These are phyloP conservation scores for Eragrostis curvula DNA, from an alignment of 176 grass and related monocot genomes.

Conservation along the genomic window DNA sequence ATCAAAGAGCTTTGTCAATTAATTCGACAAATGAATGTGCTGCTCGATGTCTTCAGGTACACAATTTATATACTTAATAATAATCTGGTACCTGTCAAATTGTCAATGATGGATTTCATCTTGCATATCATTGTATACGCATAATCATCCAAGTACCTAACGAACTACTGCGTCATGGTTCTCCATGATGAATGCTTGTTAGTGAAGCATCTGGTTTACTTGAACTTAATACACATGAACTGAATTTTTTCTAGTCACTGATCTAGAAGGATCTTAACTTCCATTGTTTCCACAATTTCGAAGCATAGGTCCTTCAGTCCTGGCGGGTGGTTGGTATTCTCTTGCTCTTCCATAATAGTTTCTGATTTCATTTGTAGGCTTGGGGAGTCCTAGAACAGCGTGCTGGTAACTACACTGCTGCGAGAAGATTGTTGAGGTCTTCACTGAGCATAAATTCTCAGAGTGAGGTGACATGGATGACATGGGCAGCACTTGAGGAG, in stretches of 20 bases:
- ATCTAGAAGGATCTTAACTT: conserved; percentile 16
- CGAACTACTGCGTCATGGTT: background rate
- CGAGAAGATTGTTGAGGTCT: conserved; percentile 86
- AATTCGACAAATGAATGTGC: conserved; percentile 91
- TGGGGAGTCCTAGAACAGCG: conserved; percentile 97
- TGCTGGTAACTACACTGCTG: conserved; percentile 76
- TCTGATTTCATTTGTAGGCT: conserved; percentile 55
- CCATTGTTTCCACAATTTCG: background rate
- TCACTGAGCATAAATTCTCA: conserved; percentile 95
- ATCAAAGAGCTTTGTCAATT: conserved; percentile 85
- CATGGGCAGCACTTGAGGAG: conserved; percentile 86
- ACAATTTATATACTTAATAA: conserved; percentile 29
- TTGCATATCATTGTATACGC: background rate
- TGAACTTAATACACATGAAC: background rate
- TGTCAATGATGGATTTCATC: conserved; percentile 3
- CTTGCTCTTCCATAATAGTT: conserved; percentile 5
- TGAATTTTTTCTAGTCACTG: background rate
- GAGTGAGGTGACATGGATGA: conserved; percentile 98
- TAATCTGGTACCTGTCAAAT: background rate
- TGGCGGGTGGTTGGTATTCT: background rate
- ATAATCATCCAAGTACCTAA: conserved; percentile 3
- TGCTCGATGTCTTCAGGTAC: conserved; percentile 94
- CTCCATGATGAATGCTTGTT: conserved; percentile 19
- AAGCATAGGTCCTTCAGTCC: background rate
- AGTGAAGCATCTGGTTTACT: conserved; percentile 12